Evolutionary conservation across 106 monocot genomes (phyloP).

Genomic region (Allium fistulosum): DNA sequence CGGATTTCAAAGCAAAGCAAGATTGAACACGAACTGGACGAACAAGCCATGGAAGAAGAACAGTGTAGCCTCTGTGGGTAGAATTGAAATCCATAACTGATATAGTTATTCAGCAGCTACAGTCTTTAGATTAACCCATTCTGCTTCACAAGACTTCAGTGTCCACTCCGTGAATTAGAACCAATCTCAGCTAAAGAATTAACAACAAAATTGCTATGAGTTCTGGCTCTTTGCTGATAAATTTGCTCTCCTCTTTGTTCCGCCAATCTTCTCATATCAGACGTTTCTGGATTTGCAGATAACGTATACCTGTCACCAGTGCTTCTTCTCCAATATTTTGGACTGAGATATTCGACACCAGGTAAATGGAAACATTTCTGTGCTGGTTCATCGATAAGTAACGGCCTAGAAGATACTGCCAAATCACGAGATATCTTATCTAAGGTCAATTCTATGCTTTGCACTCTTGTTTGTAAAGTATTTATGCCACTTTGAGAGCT

Average conservation of each 20-base stretch:
- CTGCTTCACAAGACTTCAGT: neutral
- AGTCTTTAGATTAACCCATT: neutral
- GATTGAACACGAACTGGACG: no score
- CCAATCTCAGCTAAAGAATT: slow-evolving; percentile 57
- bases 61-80: no score
- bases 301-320: slow-evolving; percentile 47
- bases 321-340: slow-evolving; percentile 75
- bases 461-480: slow-evolving; percentile 73
- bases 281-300: slow-evolving; percentile 22
- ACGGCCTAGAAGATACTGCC: slow-evolving; percentile 40
- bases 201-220: slow-evolving; percentile 34
- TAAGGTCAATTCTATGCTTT: slow-evolving; percentile 68
- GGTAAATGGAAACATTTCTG: slow-evolving; percentile 71
- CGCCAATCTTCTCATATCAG: slow-evolving; percentile 5
- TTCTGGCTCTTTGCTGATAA: slow-evolving; percentile 23
- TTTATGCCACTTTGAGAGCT: slow-evolving; percentile 80
- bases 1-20: no score
- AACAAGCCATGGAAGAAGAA: no score
- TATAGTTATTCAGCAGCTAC: no score
- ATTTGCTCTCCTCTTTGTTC: slow-evolving; percentile 21
- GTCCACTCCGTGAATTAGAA: neutral
- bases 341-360: slow-evolving; percentile 63
- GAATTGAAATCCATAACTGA: no score
- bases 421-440: slow-evolving; percentile 74
- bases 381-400: slow-evolving; percentile 18